Base-by-base conservation (phyloP, 352 stramenopile species). In the Phytophthora kernoviae region DNA sequence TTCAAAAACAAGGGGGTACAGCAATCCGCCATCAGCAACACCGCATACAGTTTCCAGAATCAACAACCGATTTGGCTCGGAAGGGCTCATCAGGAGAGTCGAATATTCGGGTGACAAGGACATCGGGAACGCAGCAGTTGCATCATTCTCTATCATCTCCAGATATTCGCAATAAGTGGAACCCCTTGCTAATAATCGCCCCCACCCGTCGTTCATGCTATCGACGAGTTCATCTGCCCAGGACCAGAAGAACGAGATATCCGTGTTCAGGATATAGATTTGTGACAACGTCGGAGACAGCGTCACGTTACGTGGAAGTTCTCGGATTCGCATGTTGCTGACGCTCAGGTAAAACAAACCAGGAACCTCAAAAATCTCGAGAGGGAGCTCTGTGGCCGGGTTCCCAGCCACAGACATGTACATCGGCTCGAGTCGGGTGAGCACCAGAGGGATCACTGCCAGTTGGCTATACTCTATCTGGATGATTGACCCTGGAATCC, bases 321-420 rank as follows among this genome's bases (percentile, higher is more conserved):
- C 20, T 15, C 10, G 36, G 14, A 75, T 44, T n/a, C 57, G 44
- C 17, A 60, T 68, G 14, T 63, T 22, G 6, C 63, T 67, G 21
- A 68, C 41, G 15, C 68, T 42, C 14, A 77, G 21, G 32, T 62
- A 43, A 12, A 42, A 2, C 39, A 69, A 41, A 2, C 34, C 20
- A 2, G 60, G n/a, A 7, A 62, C 24, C 10, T 68, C 37, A 5
- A 77, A 74, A 15, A 79, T 21, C 12, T 45, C 36, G 1, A 32
- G 18, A 0, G 65, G 58, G 1, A 81, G 40, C 6, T 55, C 17
- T 0, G 42, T 61, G 15, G 78, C 67, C 14, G 72, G 69, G 33
- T 71, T 76, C 0, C 58, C 52, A 12, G 57, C 62, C 17, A 81
- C 33, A 0, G 71, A 56, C 11, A 79, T 9, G 18, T 70, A 79